Evolutionary conservation across 768 basidiomycete genomes (phyloP), one percentile per base, ranked within the genome.

Genomic region (Pleurotus tuoliensis): DNA sequence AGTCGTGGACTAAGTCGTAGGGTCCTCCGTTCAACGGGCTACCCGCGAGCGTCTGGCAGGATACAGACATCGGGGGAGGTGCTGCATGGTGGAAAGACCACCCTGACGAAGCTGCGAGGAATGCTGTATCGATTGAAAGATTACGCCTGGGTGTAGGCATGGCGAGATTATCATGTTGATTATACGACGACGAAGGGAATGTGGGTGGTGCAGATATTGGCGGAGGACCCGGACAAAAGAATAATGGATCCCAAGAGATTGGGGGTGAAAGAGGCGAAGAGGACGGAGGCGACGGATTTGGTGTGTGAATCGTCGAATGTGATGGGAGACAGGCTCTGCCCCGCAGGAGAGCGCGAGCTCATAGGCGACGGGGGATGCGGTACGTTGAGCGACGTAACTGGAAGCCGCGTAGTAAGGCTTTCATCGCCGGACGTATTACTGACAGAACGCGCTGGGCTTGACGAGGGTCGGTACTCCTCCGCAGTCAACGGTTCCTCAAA

Each of bases 401-500:
- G 51, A 39, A 8, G 38, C 37, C 5, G 38, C 18, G 73, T 63
- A 63, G 76, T 74, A 12, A 66, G 65, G 57, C 74, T 67, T 22
- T 69, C 66, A 37, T 22, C 15, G 2, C n/a, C 40, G 39, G 38
- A n/a, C 22, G 48, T 71, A 43, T 71, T 74, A 3, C 69, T 67
- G 48, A 77, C 75, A 9, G 75, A 30, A 11, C 30, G 73, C n/a
- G 77, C 68, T 2, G 83, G 82, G 3, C 76, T 80, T 47, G 86
- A 88, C 9, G 85, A 86, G 20, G 85, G 86, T 27, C 87, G 82
- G 45, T 81, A 90, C 43, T 80, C 75, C 55, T 81, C 78, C 15
- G 83, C 86, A 1, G 87, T 89, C 37, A 89, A 80, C 43, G 87
- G 87, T 1, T 79, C 76, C 67, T 89, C 86, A 65, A 89, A 89